Conservation (phyloP, 2,329 filamentous ascomycete species). For the Neonectria magnoliae region DNA sequence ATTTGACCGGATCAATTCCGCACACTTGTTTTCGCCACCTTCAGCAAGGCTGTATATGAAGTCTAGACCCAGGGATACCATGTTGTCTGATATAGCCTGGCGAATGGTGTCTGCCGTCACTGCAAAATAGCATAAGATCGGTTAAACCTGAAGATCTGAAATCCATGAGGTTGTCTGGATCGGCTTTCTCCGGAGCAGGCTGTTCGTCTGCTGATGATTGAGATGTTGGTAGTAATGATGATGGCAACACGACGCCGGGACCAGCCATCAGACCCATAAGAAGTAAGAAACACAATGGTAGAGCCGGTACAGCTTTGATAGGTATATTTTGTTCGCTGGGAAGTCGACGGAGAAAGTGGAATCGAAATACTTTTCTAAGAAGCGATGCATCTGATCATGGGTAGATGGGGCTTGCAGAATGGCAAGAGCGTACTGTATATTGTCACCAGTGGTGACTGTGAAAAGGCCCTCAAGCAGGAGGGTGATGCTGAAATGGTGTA, state of each 20-base stretch:
- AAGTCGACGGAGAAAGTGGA: too few relatives aligned
- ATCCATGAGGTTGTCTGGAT: neutral
- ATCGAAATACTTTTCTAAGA: too few relatives aligned
- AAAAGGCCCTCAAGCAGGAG: neutral
- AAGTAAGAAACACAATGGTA: too few relatives aligned
- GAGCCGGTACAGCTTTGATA: too few relatives aligned
- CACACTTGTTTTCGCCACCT: neutral
- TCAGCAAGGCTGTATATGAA: neutral
- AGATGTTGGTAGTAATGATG: neutral
- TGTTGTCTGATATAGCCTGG: neutral
- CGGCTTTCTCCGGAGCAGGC: neutral
- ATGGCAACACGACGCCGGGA: neutral
- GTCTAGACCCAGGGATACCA: slow-evolving; percentile 3
- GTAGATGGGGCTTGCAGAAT: neutral
- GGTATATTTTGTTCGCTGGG: too few relatives aligned
- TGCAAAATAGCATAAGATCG: neutral
- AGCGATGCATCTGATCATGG: too few relatives aligned
- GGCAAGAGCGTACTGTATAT: slow-evolving; percentile 2
- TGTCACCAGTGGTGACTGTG: neutral
- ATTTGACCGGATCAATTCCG: slow-evolving; percentile 2
- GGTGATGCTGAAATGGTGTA: slow-evolving; percentile 8
- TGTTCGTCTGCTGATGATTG: neutral
- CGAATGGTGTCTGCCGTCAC: neutral
- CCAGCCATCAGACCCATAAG: neutral
- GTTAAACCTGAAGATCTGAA: neutral